A percentile compares a stretch with the other conserved stretches of the same genome.
These are phyloP conservation scores for Chaetomiaceae sp. DNA, from an alignment of 2,329 filamentous ascomycete species.

Conservation along the genomic window DNA sequence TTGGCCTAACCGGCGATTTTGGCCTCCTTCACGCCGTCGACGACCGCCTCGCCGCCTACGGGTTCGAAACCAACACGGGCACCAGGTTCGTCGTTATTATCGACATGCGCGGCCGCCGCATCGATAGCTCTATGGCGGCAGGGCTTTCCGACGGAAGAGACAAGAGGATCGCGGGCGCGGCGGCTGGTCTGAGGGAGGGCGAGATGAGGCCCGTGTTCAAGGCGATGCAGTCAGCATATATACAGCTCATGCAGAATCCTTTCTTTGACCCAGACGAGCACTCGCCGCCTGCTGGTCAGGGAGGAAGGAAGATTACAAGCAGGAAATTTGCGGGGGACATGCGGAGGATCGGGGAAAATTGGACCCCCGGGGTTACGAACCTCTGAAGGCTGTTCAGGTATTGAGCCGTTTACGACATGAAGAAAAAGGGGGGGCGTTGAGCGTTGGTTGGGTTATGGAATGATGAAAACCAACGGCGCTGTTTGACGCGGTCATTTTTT, in stretches of 20 bases:
- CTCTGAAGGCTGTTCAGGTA: constrained; percentile 41
- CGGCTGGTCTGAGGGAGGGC: constrained; percentile 69
- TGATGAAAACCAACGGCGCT: not conserved
- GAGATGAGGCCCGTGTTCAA: constrained; percentile 88
- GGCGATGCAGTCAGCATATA: constrained; percentile 89
- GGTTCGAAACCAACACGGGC: constrained; percentile 93
- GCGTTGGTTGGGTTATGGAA: not conserved
- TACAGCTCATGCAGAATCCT: constrained; percentile 83
- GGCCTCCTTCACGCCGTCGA: constrained; percentile 90
- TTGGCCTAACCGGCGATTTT: constrained; percentile 70
- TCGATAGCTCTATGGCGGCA: constrained; percentile 30
- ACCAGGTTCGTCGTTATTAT: constrained; percentile 87
- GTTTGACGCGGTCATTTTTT: not conserved
- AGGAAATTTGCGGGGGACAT: constrained; percentile 77
- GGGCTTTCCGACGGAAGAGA: constrained; percentile 13
- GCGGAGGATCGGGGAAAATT: constrained; percentile 76
- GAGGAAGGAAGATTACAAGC: constrained; percentile 72
- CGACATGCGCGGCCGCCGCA: constrained; percentile 74
- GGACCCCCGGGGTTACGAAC: constrained; percentile 67
- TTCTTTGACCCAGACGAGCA: constrained; percentile 91
- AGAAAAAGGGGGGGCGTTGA: not conserved
- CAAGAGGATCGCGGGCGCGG: constrained; percentile 34
- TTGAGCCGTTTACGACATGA: not conserved
- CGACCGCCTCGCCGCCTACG: constrained; percentile 88
- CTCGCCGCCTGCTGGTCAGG: constrained; percentile 51